phyloP scores from a whole-genome alignment of 2,329 filamentous ascomycete genomes.

The Sphaceloma murrayae region DNA sequence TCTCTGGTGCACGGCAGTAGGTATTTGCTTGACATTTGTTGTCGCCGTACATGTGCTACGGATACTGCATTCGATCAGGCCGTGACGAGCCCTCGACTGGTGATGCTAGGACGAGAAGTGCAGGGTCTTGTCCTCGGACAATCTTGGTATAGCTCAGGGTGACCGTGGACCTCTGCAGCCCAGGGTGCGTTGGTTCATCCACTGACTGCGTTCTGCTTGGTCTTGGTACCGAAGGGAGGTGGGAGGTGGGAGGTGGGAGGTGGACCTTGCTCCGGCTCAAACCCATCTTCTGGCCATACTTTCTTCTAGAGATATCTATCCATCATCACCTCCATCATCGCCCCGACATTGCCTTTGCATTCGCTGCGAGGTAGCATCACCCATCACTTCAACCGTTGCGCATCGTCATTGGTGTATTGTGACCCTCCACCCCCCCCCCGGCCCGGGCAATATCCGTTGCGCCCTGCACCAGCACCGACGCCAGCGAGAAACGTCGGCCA shows the following conservation, averaged over 20 bases:
- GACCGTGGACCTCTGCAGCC: no score
- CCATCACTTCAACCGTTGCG: conserved; percentile 12
- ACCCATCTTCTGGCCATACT: conserved; percentile 5
- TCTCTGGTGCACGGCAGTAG: background rate
- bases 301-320: conserved; percentile 7
- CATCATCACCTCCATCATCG: conserved; percentile 10
- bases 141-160: no score
- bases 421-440: background rate
- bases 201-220: background rate
- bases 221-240: background rate
- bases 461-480: conserved; percentile 12
- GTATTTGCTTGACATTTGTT: background rate
- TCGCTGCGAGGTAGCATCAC: background rate
- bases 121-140: no score
- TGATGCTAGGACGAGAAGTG: background rate
- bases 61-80: background rate
- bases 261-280: conserved; percentile 13
- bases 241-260: conserved; percentile 1
- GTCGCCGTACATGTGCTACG: conserved; percentile 7
- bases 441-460: conserved; percentile 9
- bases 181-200: no score
- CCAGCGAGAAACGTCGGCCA: conserved; percentile 5
- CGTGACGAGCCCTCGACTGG: background rate
- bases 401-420: conserved; percentile 8
- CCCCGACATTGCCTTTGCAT: background rate